Evolutionary conservation across 1,284 basidiomycete genomes (phyloP), one percentile per base, ranked within the genome.

Genomic region (Malassezia vespertilionis): DNA sequence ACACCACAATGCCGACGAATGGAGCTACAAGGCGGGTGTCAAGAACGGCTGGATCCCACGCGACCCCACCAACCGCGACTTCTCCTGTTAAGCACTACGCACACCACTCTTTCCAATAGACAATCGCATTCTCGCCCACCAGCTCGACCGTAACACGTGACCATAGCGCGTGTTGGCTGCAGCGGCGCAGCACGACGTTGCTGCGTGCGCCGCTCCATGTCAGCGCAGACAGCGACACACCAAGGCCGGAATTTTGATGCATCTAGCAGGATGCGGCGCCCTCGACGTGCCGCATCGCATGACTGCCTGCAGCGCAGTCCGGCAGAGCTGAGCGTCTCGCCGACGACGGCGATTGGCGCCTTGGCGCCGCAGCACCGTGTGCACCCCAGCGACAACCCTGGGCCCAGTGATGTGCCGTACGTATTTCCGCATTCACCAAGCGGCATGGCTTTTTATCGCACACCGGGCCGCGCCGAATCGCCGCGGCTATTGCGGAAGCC

Each of bases 11-110:
- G 61, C 63, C 1, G 60, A 63, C 38, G 71, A 71, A 18, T 72
- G 68, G 63, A 59, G 58, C 35, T 70, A 69, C 57, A 52, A 64
- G 49, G 60, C 62, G 33, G 62, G 69, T 23, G 49, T 71, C 12
- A 56, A 61, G 47, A 52, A 60, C 28, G 65, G 64, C 26, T 66
- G 60, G 58, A 67, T 69, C 42, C 58, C 60, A 1, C 47, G 37
- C 14, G 48, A 63, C 35, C 58, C 54, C 9, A 57, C 56, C 6
- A 15, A 54, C 21, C 45, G 45, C 31, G 22, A 21, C 22, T 39
- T 31, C 28, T 31, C 37, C 15, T 39, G 37, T 26, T 39, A 39
- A 39, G 23, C 37, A 4, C n/a, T n/a, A n/a, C n/a, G n/a, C n/a
- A n/a, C n/a, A 28, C 27, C 27, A 28, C 14, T 14, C 27, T 14